Evolutionary conservation across 2,329 filamentous ascomycete genomes (phyloP).

Genomic region (Fusarium robinianum): DNA sequence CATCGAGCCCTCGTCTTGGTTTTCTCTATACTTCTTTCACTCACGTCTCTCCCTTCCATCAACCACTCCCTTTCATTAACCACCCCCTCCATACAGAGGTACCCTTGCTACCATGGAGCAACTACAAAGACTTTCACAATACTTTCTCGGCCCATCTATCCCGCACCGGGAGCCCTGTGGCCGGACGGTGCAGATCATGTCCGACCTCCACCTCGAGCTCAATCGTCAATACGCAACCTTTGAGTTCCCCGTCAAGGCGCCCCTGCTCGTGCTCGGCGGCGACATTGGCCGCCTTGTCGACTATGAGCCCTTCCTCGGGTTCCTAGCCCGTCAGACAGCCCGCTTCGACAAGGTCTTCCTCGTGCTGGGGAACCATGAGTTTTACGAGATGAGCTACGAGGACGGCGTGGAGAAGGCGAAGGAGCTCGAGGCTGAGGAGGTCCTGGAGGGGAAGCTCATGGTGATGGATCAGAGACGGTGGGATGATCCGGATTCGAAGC

Average conservation of each 20-base stretch:
- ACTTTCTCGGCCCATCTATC: conserved; percentile 22
- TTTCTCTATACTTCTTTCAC: too few species aligned
- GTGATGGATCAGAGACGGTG: conserved; percentile 50
- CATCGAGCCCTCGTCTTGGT: too few species aligned
- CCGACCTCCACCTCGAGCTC: conserved; percentile 56
- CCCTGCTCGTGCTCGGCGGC: conserved; percentile 52
- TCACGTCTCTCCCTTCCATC: background rate
- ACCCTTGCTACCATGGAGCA: conserved; percentile 16
- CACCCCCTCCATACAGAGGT: too few species aligned
- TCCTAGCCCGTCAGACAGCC: conserved; percentile 48
- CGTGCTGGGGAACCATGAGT: conserved; percentile 60
- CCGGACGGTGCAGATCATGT: conserved; percentile 45
- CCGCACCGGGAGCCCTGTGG: conserved; percentile 24
- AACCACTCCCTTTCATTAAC: too few species aligned
- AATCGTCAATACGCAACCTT: conserved; percentile 49
- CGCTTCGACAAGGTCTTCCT: conserved; percentile 52
- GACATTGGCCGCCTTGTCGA: conserved; percentile 56
- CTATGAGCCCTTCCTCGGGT: conserved; percentile 50
- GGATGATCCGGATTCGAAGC: conserved; percentile 44
- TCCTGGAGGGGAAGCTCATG: conserved; percentile 44
- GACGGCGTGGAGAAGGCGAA: conserved; percentile 45
- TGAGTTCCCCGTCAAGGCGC: conserved; percentile 46
- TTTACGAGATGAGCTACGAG: conserved; percentile 50
- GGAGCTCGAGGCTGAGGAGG: conserved; percentile 45
- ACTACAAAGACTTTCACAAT: conserved; percentile 27